Conservation (phyloP, 176 grass and related monocot species). For the Carex scoparia region DNA sequence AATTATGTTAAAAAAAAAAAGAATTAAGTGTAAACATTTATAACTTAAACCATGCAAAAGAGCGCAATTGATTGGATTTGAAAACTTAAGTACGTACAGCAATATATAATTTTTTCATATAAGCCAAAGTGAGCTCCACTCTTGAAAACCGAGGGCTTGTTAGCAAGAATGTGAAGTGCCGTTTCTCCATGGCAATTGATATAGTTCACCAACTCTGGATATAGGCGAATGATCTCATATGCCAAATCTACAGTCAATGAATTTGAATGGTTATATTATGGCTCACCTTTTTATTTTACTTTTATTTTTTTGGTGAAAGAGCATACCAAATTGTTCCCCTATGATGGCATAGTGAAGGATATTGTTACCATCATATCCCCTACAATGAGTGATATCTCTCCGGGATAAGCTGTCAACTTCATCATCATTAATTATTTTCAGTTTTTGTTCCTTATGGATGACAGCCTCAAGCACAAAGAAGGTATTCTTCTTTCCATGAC, state of each 20-base stretch:
- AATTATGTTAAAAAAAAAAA: neutral
- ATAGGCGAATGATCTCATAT: neutral
- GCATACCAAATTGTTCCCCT: neutral
- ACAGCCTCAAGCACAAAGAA: neutral
- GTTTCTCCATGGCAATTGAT: neutral
- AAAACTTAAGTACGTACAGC: too few relatives aligned
- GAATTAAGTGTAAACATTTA: neutral
- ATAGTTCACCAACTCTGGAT: neutral
- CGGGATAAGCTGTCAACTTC: neutral
- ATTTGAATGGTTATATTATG: neutral
- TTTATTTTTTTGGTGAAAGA: neutral
- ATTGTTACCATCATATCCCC: neutral
- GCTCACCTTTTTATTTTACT: neutral
- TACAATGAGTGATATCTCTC: neutral
- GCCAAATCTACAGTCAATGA: neutral
- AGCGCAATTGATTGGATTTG: too few relatives aligned
- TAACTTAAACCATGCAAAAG: too few relatives aligned
- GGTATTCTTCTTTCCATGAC: neutral
- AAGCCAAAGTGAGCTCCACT: constrained; percentile 6
- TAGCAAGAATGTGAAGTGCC: constrained; percentile 10
- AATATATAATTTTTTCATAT: neutral
- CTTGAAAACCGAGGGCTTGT: constrained; percentile 7
- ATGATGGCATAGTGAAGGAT: constrained; percentile 1
- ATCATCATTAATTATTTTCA: neutral
- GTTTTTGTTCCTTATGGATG: neutral